Conservation (phyloP, 2,329 filamentous ascomycete species). For the Nemania diffusa region DNA sequence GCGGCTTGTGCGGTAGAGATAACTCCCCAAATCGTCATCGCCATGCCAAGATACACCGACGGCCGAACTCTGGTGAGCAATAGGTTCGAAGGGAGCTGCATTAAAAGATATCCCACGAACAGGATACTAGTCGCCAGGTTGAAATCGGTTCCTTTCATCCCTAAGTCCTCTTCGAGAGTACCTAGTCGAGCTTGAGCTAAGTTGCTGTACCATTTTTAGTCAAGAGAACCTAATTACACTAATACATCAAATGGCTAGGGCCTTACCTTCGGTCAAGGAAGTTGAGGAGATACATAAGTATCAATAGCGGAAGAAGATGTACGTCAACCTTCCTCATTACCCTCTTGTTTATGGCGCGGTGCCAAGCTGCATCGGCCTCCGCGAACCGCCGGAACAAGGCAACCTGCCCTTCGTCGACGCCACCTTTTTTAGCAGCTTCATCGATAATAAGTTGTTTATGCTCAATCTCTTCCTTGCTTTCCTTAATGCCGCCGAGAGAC, state of each 20-base stretch:
- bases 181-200: conserved; percentile 65
- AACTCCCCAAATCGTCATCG: conserved; percentile 54
- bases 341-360: conserved; percentile 45
- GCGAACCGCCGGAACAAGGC: conserved; percentile 44
- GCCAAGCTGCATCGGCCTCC: conserved; percentile 45
- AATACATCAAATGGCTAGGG: background rate
- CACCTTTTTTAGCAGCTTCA: conserved; percentile 24
- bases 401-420: conserved; percentile 43
- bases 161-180: conserved; percentile 62
- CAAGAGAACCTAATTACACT: background rate
- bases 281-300: conserved; percentile 67
- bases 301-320: conserved; percentile 62
- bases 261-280: conserved; percentile 60
- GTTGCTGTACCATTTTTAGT: conserved; percentile 50
- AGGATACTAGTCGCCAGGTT: conserved; percentile 65
- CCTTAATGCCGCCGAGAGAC: conserved; percentile 17
- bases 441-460: conserved; percentile 24
- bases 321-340: conserved; percentile 63
- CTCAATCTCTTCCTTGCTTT: conserved; percentile 25
- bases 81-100: conserved; percentile 71
- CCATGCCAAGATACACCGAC: conserved; percentile 62
- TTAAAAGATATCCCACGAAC: conserved; percentile 69
- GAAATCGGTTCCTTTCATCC: conserved; percentile 66
- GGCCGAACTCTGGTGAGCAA: conserved; percentile 64
- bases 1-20: conserved; percentile 59